A percentile compares a stretch with the other conserved stretches of the same genome.
Evolutionary conservation across 768 basidiomycete genomes (phyloP).

Genomic region (Lentinula detonsa): DNA sequence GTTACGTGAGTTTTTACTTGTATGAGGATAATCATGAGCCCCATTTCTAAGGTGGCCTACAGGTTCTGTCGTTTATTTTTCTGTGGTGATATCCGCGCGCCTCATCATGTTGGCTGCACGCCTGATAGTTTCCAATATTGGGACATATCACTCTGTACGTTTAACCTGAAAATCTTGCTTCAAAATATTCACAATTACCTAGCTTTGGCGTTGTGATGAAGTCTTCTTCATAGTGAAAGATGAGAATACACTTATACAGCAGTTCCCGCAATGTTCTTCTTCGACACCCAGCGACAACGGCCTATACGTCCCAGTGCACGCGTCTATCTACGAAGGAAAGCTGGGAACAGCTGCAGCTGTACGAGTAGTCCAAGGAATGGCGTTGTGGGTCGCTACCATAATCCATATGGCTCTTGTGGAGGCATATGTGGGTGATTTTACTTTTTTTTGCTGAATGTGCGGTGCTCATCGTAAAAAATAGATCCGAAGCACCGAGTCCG

Average conservation of each 20-base stretch:
- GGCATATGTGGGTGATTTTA: conserved; percentile 14
- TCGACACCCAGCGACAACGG: conserved; percentile 7
- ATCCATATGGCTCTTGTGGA: conserved; percentile 18
- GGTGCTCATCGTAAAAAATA: background rate
- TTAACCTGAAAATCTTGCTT: no score
- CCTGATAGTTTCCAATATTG: conserved; percentile 15
- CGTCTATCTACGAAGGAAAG: conserved; percentile 9
- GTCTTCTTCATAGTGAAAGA: conserved; percentile 13
- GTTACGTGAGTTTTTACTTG: conserved; percentile 15
- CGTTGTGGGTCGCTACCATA: conserved; percentile 18
- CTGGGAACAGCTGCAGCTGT: conserved; percentile 13
- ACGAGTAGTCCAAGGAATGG: conserved; percentile 18
- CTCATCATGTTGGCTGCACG: conserved; percentile 13
- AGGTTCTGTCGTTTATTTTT: conserved; percentile 18
- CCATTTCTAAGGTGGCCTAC: background rate
- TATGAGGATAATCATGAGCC: background rate
- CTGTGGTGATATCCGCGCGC: conserved; percentile 12
- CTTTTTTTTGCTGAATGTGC: background rate
- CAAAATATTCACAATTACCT: background rate
- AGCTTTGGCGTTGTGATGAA: conserved; percentile 22
- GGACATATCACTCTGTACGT: conserved; percentile 18
- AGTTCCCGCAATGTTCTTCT: conserved; percentile 16
- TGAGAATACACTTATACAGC: background rate
- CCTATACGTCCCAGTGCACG: conserved; percentile 14
- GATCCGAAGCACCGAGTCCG: background rate